These are phyloP conservation scores for Ceratocystis alfenasii DNA, from an alignment of 2,329 filamentous ascomycete genomes.

Conservation along the genomic window DNA sequence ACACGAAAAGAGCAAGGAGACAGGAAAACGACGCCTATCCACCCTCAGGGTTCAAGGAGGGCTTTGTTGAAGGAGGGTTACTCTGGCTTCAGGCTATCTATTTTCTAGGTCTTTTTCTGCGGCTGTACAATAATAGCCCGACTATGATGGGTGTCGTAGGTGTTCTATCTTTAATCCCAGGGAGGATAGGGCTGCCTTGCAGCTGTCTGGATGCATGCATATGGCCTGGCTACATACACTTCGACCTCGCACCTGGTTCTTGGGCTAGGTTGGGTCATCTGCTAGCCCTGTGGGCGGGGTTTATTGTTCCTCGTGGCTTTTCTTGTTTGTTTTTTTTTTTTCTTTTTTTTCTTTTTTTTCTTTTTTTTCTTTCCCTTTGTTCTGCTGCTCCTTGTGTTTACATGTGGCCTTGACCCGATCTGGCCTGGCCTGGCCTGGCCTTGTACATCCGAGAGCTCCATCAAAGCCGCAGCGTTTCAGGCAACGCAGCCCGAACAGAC, in stretches of 20 bases:
- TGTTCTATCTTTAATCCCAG: not conserved
- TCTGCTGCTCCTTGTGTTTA: not conserved
- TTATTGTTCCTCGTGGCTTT: too few relatives aligned
- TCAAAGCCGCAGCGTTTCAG: conserved; percentile 11
- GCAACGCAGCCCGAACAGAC: conserved; percentile 1
- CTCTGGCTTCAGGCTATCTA: not conserved
- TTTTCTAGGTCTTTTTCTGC: not conserved
- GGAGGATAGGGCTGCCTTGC: too few relatives aligned
- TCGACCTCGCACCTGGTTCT: too few relatives aligned
- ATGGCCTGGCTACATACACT: too few relatives aligned
- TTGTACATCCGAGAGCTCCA: conserved; percentile 7
- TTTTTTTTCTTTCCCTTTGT: too few relatives aligned
- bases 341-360: too few relatives aligned
- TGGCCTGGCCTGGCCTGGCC: not conserved
- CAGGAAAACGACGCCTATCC: too few relatives aligned
- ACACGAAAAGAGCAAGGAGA: not conserved
- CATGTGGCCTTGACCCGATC: not conserved
- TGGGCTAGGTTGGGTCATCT: too few relatives aligned
- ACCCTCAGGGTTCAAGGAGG: not conserved
- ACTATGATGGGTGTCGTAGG: not conserved
- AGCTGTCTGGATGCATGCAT: too few relatives aligned
- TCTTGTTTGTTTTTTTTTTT: too few relatives aligned
- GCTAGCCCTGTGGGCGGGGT: too few relatives aligned
- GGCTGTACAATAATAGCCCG: not conserved
- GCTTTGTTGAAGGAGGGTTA: not conserved